phyloP scores from a whole-genome alignment of 176 grass and related monocot genomes.

The Triticum timopheevii region DNA sequence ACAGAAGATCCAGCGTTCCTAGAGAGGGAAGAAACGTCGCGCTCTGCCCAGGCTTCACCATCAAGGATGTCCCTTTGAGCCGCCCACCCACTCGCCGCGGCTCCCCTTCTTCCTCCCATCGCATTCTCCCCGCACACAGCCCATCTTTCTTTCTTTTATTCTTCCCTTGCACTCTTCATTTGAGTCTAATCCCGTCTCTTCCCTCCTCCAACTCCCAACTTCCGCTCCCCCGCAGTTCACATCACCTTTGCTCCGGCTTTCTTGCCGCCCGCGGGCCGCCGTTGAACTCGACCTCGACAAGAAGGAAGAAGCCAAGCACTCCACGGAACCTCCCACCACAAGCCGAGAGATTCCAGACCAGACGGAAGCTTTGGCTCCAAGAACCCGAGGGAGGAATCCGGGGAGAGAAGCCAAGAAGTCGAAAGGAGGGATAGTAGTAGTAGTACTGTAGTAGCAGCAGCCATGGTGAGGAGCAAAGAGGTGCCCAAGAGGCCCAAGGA shows the following conservation, averaged over 20 bases:
- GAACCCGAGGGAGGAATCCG: background rate
- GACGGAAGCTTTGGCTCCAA: background rate
- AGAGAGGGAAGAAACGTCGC: background rate
- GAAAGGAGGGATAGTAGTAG: background rate
- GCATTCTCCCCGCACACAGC: conserved; percentile 16
- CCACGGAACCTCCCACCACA: conserved; percentile 29
- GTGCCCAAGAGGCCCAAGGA: conserved; percentile 49
- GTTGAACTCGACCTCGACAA: background rate
- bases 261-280: background rate
- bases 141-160: background rate
- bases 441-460: background rate
- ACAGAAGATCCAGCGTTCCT: conserved; percentile 1
- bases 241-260: conserved; percentile 38
- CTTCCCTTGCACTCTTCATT: background rate
- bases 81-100: conserved; percentile 39
- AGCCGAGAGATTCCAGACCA: background rate
- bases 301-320: conserved; percentile 17
- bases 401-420: background rate
- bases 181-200: background rate
- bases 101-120: background rate
- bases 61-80: conserved; percentile 39
- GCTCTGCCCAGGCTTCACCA: background rate
- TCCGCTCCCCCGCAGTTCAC: conserved; percentile 5
- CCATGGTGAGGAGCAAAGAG: conserved; percentile 92
- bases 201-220: conserved; percentile 16